phyloP scores from a whole-genome alignment of 2,329 filamentous ascomycete species.

The Cercospora canescens region DNA sequence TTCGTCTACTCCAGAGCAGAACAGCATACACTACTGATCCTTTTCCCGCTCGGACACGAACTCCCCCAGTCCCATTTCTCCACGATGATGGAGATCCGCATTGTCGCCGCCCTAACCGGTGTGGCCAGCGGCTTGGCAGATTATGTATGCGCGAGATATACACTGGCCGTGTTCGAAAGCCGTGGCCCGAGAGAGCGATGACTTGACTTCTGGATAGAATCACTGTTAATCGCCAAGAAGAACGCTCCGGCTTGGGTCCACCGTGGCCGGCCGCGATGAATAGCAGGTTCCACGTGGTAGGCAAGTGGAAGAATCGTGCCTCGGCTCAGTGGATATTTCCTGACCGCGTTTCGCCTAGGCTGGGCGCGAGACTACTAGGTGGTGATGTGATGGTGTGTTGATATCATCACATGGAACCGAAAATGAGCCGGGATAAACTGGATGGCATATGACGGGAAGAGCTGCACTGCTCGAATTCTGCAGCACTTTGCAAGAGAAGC shows the following conservation, averaged over 20 bases:
- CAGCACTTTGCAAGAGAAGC: neutral
- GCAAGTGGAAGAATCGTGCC: neutral
- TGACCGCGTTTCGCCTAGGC: constrained; percentile 2
- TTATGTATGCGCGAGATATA: neutral
- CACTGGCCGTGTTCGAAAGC: neutral
- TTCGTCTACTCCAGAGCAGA: neutral
- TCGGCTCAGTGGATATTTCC: constrained; percentile 2
- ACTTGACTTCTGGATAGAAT: neutral
- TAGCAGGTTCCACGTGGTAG: neutral
- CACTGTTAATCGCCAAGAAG: neutral
- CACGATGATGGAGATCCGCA: neutral
- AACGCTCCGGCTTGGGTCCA: neutral
- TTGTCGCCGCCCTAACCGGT: neutral
- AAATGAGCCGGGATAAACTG: neutral
- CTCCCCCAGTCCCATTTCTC: neutral
- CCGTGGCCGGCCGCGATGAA: neutral
- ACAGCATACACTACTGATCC: neutral
- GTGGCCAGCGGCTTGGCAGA: neutral
- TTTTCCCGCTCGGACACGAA: neutral
- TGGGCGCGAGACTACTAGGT: neutral
- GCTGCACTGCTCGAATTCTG: neutral
- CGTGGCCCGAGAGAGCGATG: neutral
- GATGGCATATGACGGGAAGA: neutral
- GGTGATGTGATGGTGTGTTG: neutral
- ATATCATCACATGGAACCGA: constrained; percentile 11